Conservation (phyloP, 2,329 filamentous ascomycete genomes). For the Fusarium sp. region DNA sequence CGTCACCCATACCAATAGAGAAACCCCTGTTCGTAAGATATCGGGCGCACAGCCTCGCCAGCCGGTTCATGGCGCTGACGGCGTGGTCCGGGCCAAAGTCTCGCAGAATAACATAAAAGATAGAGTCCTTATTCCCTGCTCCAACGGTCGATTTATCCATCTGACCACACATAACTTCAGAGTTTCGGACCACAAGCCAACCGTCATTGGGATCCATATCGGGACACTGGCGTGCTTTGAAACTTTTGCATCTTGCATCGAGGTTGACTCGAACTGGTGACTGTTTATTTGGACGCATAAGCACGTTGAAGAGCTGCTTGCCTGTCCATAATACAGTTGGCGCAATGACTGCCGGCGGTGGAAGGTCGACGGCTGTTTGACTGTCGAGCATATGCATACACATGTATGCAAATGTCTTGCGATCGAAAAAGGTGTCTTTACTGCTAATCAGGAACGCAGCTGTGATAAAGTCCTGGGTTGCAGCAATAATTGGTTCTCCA, state of each 20-base stretch:
- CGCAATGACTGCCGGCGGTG: conserved; percentile 85
- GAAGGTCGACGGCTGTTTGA: conserved; percentile 80
- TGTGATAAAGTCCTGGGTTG: conserved; percentile 99
- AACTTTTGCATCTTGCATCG: conserved; percentile 90
- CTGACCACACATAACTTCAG: conserved; percentile 93
- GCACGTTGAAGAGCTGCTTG: conserved; percentile 92
- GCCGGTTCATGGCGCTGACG: conserved; percentile 89
- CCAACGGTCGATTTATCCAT: conserved; percentile 99
- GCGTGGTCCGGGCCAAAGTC: conserved; percentile 93
- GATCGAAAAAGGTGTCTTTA: conserved; percentile 92
- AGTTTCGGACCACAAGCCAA: conserved; percentile 93
- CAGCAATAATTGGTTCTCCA: conserved; percentile 95
- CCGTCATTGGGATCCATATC: conserved; percentile 88
- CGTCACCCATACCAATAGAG: conserved; percentile 94
- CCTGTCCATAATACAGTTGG: conserved; percentile 93
- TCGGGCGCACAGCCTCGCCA: conserved; percentile 89
- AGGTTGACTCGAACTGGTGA: conserved; percentile 87
- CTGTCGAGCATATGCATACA: conserved; percentile 94
- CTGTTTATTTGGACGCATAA: conserved; percentile 86
- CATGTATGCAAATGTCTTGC: conserved; percentile 86
- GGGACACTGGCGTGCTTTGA: conserved; percentile 67
- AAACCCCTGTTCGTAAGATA: conserved; percentile 92
- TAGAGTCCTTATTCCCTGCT: conserved; percentile 94
- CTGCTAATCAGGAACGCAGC: conserved; percentile 89
- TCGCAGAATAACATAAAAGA: conserved; percentile 95